Evolutionary conservation across 352 stramenopile genomes (phyloP).

Genomic region (Pythium aphanidermatum): DNA sequence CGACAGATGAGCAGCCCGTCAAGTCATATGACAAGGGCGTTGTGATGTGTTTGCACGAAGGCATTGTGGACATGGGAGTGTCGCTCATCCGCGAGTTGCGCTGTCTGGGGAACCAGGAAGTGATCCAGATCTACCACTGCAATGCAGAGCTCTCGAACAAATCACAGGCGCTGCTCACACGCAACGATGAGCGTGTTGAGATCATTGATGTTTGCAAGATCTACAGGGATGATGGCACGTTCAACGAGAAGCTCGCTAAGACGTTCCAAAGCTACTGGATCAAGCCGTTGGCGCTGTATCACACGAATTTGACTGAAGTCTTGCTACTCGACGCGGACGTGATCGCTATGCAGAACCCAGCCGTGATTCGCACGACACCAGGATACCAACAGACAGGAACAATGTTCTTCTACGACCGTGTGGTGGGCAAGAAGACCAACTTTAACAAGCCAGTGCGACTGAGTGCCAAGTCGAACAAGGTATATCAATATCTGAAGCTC

Average conservation of each 20-base stretch:
- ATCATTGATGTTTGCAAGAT: slow-evolving; percentile 46
- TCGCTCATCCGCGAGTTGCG: slow-evolving; percentile 29
- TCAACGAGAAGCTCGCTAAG: slow-evolving; percentile 24
- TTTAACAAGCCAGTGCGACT: slow-evolving; percentile 39
- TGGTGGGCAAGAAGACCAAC: slow-evolving; percentile 39
- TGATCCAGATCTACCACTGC: slow-evolving; percentile 24
- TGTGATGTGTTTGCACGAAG: slow-evolving; percentile 28
- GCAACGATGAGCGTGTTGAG: slow-evolving; percentile 23
- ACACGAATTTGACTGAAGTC: slow-evolving; percentile 39
- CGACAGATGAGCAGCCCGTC: no score
- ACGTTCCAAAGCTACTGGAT: slow-evolving; percentile 61
- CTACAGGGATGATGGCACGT: slow-evolving; percentile 18
- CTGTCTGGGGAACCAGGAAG: slow-evolving; percentile 20
- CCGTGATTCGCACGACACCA: slow-evolving; percentile 26
- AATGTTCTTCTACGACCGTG: slow-evolving; percentile 68
- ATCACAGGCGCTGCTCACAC: slow-evolving; percentile 9
- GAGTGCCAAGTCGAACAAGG: slow-evolving; percentile 16
- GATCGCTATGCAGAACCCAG: slow-evolving; percentile 40
- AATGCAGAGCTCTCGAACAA: slow-evolving; percentile 11
- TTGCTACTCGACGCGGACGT: slow-evolving; percentile 47
- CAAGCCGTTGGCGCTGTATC: slow-evolving; percentile 49
- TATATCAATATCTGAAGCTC: slow-evolving; percentile 28
- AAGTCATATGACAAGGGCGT: slow-evolving; percentile 25
- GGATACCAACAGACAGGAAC: slow-evolving; percentile 43
- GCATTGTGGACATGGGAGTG: slow-evolving; percentile 21